These are phyloP conservation scores for Fusarium humuli DNA, from an alignment of 2,329 filamentous ascomycete genomes.

Conservation along the genomic window DNA sequence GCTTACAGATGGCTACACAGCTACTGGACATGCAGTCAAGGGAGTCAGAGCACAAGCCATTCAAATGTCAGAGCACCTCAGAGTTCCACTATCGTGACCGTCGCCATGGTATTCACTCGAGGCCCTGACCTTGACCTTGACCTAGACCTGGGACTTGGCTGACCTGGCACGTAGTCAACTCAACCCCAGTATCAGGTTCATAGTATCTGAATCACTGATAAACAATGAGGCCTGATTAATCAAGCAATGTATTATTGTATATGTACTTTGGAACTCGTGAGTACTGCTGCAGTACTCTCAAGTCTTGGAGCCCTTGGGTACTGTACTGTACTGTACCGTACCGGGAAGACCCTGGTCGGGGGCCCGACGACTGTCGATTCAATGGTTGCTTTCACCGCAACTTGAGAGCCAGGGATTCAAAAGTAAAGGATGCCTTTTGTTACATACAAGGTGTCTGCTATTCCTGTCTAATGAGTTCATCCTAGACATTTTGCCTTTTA, in stretches of 20 bases:
- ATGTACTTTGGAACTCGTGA: background rate
- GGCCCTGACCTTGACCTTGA: slow-evolving; percentile 12
- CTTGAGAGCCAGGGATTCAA: slow-evolving; percentile 42
- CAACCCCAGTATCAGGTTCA: slow-evolving; percentile 10
- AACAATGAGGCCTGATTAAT: slow-evolving; percentile 1
- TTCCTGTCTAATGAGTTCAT: background rate
- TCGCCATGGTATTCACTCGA: slow-evolving; percentile 37
- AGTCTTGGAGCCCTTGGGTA: slow-evolving; percentile 13
- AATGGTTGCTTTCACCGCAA: slow-evolving; percentile 48
- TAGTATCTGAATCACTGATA: slow-evolving; percentile 2
- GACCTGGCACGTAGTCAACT: background rate
- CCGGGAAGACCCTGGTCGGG: slow-evolving; percentile 44
- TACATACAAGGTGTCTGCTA: slow-evolving; percentile 18
- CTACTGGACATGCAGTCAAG: slow-evolving; percentile 1
- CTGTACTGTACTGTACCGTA: background rate
- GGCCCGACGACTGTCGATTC: slow-evolving; percentile 32
- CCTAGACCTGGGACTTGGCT: slow-evolving; percentile 1
- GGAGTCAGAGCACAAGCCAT: slow-evolving; percentile 34
- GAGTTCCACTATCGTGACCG: slow-evolving; percentile 39
- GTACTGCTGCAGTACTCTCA: background rate
- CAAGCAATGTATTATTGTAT: slow-evolving; percentile 4
- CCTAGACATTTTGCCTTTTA: slow-evolving; percentile 21
- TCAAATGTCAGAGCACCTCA: slow-evolving; percentile 31
- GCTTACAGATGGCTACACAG: slow-evolving; percentile 20
- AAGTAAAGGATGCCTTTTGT: slow-evolving; percentile 26